Conservation (phyloP, 768 basidiomycete genomes). For the Kwoniella pini region DNA sequence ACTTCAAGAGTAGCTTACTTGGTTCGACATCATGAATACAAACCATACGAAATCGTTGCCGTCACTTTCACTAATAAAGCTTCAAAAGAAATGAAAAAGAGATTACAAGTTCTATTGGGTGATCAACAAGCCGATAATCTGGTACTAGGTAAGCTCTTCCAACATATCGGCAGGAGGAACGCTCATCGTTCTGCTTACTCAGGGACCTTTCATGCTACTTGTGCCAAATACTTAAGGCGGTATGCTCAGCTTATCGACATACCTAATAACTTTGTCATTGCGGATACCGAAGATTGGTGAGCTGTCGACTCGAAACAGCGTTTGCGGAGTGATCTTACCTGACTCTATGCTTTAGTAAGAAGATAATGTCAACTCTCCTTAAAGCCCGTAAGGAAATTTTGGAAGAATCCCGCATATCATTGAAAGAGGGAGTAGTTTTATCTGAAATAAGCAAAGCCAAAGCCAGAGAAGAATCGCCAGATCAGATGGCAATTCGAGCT, state of each 20-base stretch:
- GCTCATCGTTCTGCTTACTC: constrained; percentile 49
- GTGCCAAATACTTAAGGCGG: constrained; percentile 70
- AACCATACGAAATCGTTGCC: constrained; percentile 50
- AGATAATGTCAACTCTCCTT: constrained; percentile 64
- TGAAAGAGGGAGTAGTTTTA: constrained; percentile 61
- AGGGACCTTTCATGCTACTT: constrained; percentile 80
- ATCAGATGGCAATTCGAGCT: constrained; percentile 56
- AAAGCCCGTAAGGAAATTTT: constrained; percentile 63
- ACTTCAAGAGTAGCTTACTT: constrained; percentile 56
- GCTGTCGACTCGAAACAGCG: constrained; percentile 29
- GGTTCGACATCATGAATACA: constrained; percentile 42
- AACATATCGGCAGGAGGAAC: neutral
- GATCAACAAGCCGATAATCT: constrained; percentile 61
- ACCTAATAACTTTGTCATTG: constrained; percentile 74
- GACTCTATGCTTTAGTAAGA: no score
- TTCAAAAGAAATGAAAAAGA: constrained; percentile 78
- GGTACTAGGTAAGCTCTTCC: constrained; percentile 56
- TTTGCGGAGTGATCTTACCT: no score
- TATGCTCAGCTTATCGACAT: constrained; percentile 65
- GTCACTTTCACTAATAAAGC: constrained; percentile 89
- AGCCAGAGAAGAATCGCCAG: constrained; percentile 64
- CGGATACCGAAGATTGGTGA: constrained; percentile 77
- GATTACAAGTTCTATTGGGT: constrained; percentile 70
- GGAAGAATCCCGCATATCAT: constrained; percentile 58
- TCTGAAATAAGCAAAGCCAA: constrained; percentile 73